These are phyloP conservation scores for Lipomyces chichibuensis DNA, from an alignment of 805 yeast species.

Conservation along the genomic window DNA sequence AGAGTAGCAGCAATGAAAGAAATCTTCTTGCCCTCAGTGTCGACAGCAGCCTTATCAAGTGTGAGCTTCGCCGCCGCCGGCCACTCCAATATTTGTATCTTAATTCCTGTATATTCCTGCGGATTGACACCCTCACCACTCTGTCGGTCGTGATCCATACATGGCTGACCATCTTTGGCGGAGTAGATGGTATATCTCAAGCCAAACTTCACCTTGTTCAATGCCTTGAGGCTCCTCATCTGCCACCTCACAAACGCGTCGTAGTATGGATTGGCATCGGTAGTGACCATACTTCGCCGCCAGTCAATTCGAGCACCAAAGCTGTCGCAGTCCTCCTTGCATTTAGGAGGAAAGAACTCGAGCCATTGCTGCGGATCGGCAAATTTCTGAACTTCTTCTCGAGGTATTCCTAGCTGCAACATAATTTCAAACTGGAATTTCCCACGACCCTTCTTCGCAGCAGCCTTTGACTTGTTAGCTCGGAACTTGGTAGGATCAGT, in stretches of 20 bases:
- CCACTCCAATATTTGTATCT: constrained; percentile 71
- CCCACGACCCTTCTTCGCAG: constrained; percentile 89
- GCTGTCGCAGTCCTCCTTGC: constrained; percentile 72
- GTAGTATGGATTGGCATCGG: constrained; percentile 92
- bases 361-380: constrained; percentile 95
- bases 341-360: constrained; percentile 85
- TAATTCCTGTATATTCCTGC: constrained; percentile 93
- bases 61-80: constrained; percentile 56
- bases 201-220: constrained; percentile 94
- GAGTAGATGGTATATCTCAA: constrained; percentile 97
- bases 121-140: constrained; percentile 97
- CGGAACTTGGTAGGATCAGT: constrained; percentile 84
- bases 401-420: constrained; percentile 88
- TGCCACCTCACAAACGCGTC: constrained; percentile 97
- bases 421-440: constrained; percentile 95
- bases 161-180: constrained; percentile 97
- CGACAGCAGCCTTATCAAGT: constrained; percentile 50
- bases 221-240: constrained; percentile 80
- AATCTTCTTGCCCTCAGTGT: constrained; percentile 60
- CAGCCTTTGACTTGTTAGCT: constrained; percentile 92
- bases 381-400: constrained; percentile 80
- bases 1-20: constrained; percentile 93
- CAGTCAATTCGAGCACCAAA: constrained; percentile 96
- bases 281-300: constrained; percentile 95
- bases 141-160: constrained; percentile 98